Conservation (phyloP, 352 stramenopile genomes). For the Thraustochytrium sp. region DNA sequence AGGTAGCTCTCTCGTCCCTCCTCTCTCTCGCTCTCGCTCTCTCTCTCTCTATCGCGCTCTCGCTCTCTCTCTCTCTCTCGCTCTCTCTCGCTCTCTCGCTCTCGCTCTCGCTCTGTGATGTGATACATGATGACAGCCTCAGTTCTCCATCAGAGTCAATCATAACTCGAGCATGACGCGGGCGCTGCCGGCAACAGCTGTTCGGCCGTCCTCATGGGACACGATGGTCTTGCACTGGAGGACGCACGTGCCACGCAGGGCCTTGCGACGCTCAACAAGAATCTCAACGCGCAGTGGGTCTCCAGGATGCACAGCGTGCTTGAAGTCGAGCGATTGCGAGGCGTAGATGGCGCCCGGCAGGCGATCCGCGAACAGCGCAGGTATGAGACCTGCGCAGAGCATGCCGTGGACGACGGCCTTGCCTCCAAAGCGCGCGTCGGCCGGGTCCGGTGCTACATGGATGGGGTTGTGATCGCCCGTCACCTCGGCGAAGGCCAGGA, state of each 20-base stretch:
- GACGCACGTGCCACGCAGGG: conserved; percentile 60
- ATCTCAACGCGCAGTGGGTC: conserved; percentile 62
- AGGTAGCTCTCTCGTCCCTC: too few relatives aligned
- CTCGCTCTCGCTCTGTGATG: too few relatives aligned
- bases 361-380: conserved; percentile 67
- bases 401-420: conserved; percentile 68
- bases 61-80: too few relatives aligned
- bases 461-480: conserved; percentile 69
- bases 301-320: conserved; percentile 60
- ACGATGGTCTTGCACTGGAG: conserved; percentile 65
- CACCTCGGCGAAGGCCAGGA: conserved; percentile 59
- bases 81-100: too few relatives aligned
- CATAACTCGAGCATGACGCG: conserved; percentile 56
- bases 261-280: conserved; percentile 56
- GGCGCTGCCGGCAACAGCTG: conserved; percentile 64
- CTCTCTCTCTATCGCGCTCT: too few relatives aligned
- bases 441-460: conserved; percentile 51
- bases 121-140: not conserved
- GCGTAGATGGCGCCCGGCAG: conserved; percentile 69
- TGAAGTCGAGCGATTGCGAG: conserved; percentile 64
- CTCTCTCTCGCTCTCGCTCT: too few relatives aligned
- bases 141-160: not conserved
- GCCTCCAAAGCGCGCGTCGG: conserved; percentile 50
- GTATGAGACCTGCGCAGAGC: conserved; percentile 67
- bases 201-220: conserved; percentile 54